Conservation (phyloP, 2,329 filamentous ascomycete genomes). For the Acrocalymma vagum region DNA sequence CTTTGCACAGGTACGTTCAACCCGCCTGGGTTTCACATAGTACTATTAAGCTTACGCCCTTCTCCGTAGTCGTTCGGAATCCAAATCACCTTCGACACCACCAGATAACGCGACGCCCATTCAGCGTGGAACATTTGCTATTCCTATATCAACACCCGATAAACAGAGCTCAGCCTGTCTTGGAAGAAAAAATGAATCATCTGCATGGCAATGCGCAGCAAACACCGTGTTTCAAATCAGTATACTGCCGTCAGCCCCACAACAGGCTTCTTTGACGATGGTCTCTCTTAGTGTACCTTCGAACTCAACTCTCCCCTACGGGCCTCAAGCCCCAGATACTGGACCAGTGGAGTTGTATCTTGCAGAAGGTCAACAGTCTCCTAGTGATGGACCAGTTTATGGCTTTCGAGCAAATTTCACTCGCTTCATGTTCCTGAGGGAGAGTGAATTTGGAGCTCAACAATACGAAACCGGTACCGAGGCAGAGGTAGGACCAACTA, state of each 20-base stretch:
- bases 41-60: neutral
- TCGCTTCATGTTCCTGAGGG: conserved; percentile 28
- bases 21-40: neutral
- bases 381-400: conserved; percentile 18
- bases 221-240: conserved; percentile 25
- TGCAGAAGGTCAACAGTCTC: neutral
- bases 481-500: neutral
- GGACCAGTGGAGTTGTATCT: conserved; percentile 15
- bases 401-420: conserved; percentile 32
- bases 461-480: conserved; percentile 1
- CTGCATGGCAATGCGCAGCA: conserved; percentile 34
- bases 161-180: conserved; percentile 38
- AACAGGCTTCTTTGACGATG: conserved; percentile 14
- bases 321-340: conserved; percentile 27
- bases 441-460: conserved; percentile 26
- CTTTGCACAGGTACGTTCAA: conserved; percentile 14
- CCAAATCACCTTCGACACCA: conserved; percentile 5
- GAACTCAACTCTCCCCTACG: conserved; percentile 20
- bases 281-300: conserved; percentile 18
- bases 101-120: conserved; percentile 13
- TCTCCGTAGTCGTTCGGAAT: conserved; percentile 2
- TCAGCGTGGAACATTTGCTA: conserved; percentile 28
- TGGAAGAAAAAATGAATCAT: conserved; percentile 28
- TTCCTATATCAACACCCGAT: conserved; percentile 25
- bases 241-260: conserved; percentile 22